Percentiles rank a stretch among this genome's conserved stretches.
phyloP scores from a whole-genome alignment of 1,284 basidiomycete species.

The Thelephora terrestris region DNA sequence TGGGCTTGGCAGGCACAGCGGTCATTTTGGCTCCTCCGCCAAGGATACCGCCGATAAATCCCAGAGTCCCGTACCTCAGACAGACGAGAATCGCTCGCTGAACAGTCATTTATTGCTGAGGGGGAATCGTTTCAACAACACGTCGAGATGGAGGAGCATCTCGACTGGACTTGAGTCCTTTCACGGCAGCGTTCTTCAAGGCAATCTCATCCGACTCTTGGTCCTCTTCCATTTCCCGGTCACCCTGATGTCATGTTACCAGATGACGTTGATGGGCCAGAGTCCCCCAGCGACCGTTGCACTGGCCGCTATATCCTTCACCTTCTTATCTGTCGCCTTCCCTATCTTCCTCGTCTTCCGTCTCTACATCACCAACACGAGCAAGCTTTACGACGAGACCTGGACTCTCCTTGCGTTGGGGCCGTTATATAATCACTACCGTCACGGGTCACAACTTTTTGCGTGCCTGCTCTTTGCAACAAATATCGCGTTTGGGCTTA shows the following conservation, averaged over 20 bases:
- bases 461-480: constrained; percentile 72
- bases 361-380: constrained; percentile 71
- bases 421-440: constrained; percentile 93
- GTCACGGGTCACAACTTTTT: constrained; percentile 87
- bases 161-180: constrained; percentile 61
- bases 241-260: constrained; percentile 84
- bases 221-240: constrained; percentile 91
- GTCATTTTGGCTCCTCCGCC: constrained; percentile 37
- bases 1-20: constrained; percentile 39
- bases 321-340: constrained; percentile 68
- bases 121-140: constrained; percentile 17
- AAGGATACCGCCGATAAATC: constrained; percentile 40
- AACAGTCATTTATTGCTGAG: constrained; percentile 31
- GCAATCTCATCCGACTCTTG: constrained; percentile 85
- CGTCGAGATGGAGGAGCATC: constrained; percentile 43
- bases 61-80: constrained; percentile 8
- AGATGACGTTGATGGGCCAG: constrained; percentile 55
- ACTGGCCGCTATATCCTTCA: constrained; percentile 69
- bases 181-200: constrained; percentile 69
- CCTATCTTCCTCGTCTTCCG: constrained; percentile 70
- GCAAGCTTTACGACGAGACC: constrained; percentile 91
- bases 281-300: constrained; percentile 50
- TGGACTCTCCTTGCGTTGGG: constrained; percentile 85
- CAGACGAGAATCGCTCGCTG: constrained; percentile 49
- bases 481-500: constrained; percentile 74